Percentiles rank a stretch among this genome's conserved stretches.
These are phyloP conservation scores for Trametes sp. DNA, from an alignment of 1,284 basidiomycete genomes.

Conservation along the genomic window DNA sequence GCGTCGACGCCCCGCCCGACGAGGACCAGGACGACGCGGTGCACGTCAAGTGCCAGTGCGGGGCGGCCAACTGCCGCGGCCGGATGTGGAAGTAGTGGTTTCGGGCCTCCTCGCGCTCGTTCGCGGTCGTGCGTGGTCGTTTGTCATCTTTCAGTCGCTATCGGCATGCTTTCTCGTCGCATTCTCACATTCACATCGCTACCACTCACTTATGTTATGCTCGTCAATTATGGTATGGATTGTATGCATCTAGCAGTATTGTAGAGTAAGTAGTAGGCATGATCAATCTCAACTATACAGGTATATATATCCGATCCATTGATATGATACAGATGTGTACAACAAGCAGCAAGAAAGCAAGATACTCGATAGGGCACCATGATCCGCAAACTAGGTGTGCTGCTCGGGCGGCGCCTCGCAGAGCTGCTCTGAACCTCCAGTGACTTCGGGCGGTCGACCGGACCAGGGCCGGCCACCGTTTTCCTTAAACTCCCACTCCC, in stretches of 20 bases:
- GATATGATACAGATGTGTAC: slow-evolving; percentile 5
- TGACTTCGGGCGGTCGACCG: slow-evolving; percentile 48
- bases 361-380: neutral
- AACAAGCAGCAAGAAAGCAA: slow-evolving; percentile 20
- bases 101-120: neutral
- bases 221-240: slow-evolving; percentile 16
- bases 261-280: slow-evolving; percentile 2
- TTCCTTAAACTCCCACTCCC: slow-evolving; percentile 73
- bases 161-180: neutral
- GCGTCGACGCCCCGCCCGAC: slow-evolving; percentile 25
- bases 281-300: neutral
- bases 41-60: slow-evolving; percentile 61
- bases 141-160: too few relatives aligned
- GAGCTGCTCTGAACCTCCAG: neutral
- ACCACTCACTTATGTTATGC: slow-evolving; percentile 3
- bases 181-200: neutral
- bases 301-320: slow-evolving; percentile 1
- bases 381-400: neutral
- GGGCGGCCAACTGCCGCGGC: slow-evolving; percentile 46
- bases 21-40: slow-evolving; percentile 47
- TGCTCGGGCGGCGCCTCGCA: neutral
- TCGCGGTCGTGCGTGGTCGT: too few relatives aligned
- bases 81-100: slow-evolving; percentile 41
- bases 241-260: slow-evolving; percentile 1
- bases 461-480: slow-evolving; percentile 74